These are phyloP conservation scores for Monosporozyma yasuniensis DNA, from an alignment of 805 yeast genomes.

Conservation along the genomic window DNA sequence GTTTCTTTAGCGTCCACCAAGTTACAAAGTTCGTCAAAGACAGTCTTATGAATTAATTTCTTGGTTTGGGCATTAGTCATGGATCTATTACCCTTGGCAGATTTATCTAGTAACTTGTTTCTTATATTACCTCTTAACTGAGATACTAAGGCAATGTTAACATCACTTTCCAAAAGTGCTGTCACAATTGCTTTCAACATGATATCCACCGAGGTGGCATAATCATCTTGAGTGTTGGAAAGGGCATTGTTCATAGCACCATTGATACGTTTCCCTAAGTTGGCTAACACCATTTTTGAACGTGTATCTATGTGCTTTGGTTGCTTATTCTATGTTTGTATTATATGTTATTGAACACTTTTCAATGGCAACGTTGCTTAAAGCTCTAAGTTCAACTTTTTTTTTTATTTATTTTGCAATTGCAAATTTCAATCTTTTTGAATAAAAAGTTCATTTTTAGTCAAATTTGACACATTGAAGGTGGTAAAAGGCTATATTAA, in stretches of 20 bases:
- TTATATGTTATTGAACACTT: neutral
- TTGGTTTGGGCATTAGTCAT: conserved; percentile 49
- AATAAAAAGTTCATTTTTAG: neutral
- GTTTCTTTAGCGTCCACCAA: conserved; percentile 59
- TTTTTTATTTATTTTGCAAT: neutral
- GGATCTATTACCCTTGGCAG: conserved; percentile 31
- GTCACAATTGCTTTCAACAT: conserved; percentile 84
- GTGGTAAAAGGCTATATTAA: neutral
- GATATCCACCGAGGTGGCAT: conserved; percentile 47
- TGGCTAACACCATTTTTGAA: conserved; percentile 61
- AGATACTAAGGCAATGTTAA: conserved; percentile 76
- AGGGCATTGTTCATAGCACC: conserved; percentile 61
- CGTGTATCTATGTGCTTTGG: neutral
- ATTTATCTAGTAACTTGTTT: conserved; percentile 44
- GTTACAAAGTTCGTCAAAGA: conserved; percentile 83
- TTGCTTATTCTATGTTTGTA: neutral
- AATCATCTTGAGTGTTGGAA: conserved; percentile 48
- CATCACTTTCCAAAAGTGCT: conserved; percentile 90
- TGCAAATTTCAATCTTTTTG: neutral
- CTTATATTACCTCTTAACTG: conserved; percentile 65
- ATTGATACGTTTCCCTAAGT: conserved; percentile 68
- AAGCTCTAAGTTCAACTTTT: neutral
- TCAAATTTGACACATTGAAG: neutral
- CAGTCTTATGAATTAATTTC: conserved; percentile 78
- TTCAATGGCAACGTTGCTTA: neutral